phyloP scores from a whole-genome alignment of 164 flowering plant species.

The Vitis rotundifolia region DNA sequence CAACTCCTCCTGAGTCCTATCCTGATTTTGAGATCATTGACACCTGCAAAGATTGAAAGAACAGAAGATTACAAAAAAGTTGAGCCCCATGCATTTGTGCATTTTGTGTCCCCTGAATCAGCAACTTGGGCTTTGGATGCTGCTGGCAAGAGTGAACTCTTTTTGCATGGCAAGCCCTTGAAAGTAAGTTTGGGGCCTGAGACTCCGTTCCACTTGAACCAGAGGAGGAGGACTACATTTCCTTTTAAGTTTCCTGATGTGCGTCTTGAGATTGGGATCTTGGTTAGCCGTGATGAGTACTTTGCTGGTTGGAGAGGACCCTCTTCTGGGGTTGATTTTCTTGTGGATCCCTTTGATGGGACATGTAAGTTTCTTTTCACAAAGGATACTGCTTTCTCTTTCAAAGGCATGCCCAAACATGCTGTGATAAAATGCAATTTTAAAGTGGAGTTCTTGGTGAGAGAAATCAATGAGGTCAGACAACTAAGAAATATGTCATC shows the following conservation, averaged over 20 bases:
- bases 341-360: slow-evolving; percentile 81
- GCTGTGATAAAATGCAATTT: slow-evolving; percentile 76
- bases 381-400: slow-evolving; percentile 67
- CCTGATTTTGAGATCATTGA: slow-evolving; percentile 51
- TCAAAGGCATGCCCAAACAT: slow-evolving; percentile 30
- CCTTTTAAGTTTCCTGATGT: slow-evolving; percentile 62
- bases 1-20: slow-evolving; percentile 70
- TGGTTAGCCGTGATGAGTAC: slow-evolving; percentile 53
- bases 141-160: slow-evolving; percentile 48
- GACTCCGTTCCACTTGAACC: slow-evolving; percentile 50
- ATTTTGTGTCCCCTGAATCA: slow-evolving; percentile 61
- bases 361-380: slow-evolving; percentile 66
- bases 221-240: slow-evolving; percentile 51
- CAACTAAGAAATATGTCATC: slow-evolving; percentile 30
- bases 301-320: slow-evolving; percentile 79
- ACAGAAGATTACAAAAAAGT: slow-evolving; percentile 55
- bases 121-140: slow-evolving; percentile 45
- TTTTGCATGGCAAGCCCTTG: slow-evolving; percentile 35
- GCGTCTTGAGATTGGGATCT: slow-evolving; percentile 54
- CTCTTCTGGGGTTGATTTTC: slow-evolving; percentile 58
- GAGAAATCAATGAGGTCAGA: slow-evolving; percentile 57
- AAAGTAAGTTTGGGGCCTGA: slow-evolving; percentile 68
- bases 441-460: slow-evolving; percentile 71
- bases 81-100: slow-evolving; percentile 90
- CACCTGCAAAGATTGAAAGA: slow-evolving; percentile 12